Evolutionary conservation across 352 stramenopile species (phyloP).

Genomic region (Pythium myriotylum): DNA sequence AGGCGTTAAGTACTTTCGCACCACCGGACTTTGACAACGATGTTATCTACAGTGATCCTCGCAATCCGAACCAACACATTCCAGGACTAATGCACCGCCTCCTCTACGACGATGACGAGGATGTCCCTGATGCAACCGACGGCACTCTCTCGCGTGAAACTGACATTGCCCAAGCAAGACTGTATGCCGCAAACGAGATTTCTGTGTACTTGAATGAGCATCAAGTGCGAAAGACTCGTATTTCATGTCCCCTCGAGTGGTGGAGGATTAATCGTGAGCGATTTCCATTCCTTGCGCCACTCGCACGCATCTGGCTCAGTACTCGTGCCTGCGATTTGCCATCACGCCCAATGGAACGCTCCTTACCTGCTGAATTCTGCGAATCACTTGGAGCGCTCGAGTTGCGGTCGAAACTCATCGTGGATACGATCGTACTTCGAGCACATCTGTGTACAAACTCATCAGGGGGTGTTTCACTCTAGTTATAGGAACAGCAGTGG

Average conservation of each 20-base stretch:
- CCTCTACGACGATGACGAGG: slow-evolving; percentile 56
- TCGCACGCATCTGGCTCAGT: slow-evolving; percentile 46
- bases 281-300: slow-evolving; percentile 41
- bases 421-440: slow-evolving; percentile 14
- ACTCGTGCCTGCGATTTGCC: slow-evolving; percentile 27
- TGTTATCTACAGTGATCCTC: slow-evolving; percentile 34
- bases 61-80: not conserved
- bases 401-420: slow-evolving; percentile 11
- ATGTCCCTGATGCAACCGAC: slow-evolving; percentile 29
- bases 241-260: slow-evolving; percentile 50
- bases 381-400: slow-evolving; percentile 19
- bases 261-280: slow-evolving; percentile 45
- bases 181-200: slow-evolving; percentile 44
- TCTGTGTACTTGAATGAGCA: slow-evolving; percentile 45
- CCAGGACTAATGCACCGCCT: slow-evolving; percentile 55
- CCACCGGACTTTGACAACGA: slow-evolving; percentile 36
- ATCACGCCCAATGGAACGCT: not conserved
- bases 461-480: too few species aligned
- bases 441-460: not conserved
- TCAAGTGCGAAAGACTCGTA: slow-evolving; percentile 42
- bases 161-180: slow-evolving; percentile 40
- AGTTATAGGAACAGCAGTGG: too few species aligned
- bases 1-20: slow-evolving; percentile 24
- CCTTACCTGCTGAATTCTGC: not conserved
- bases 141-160: slow-evolving; percentile 33